Conservation (phyloP, 2,329 filamentous ascomycete genomes). For the Xylaria hypoxylon region DNA sequence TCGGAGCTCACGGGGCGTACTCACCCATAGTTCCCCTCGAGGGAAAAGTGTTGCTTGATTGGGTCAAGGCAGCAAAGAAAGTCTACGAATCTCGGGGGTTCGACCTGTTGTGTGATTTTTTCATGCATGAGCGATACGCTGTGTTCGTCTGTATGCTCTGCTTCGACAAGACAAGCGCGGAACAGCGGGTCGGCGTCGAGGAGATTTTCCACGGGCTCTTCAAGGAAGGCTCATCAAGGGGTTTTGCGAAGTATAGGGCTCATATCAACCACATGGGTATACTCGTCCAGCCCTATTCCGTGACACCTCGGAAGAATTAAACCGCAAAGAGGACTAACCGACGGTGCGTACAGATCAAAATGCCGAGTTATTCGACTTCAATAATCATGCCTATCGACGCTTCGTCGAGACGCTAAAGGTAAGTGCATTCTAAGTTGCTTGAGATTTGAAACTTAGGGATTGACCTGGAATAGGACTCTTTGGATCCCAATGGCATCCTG, state of each 20-base stretch:
- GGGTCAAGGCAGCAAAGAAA: constrained; percentile 55
- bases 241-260: constrained; percentile 55
- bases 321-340: neutral
- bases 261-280: constrained; percentile 57
- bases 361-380: constrained; percentile 55
- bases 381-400: constrained; percentile 54
- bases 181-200: constrained; percentile 53
- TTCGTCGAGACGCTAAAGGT: constrained; percentile 56
- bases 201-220: constrained; percentile 52
- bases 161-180: constrained; percentile 58
- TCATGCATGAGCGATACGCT: constrained; percentile 60
- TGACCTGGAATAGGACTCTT: constrained; percentile 47
- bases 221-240: constrained; percentile 51
- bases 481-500: constrained; percentile 55
- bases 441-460: neutral
- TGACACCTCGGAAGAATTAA: neutral
- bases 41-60: constrained; percentile 56
- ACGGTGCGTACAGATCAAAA: constrained; percentile 48
- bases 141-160: constrained; percentile 62
- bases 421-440: constrained; percentile 19
- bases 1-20: constrained; percentile 54
- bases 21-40: constrained; percentile 53
- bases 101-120: constrained; percentile 61
- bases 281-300: constrained; percentile 17
- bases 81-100: constrained; percentile 57